Evolutionary conservation across 1,139 yeast species (phyloP).

Genomic region (Candida albicans): DNA sequence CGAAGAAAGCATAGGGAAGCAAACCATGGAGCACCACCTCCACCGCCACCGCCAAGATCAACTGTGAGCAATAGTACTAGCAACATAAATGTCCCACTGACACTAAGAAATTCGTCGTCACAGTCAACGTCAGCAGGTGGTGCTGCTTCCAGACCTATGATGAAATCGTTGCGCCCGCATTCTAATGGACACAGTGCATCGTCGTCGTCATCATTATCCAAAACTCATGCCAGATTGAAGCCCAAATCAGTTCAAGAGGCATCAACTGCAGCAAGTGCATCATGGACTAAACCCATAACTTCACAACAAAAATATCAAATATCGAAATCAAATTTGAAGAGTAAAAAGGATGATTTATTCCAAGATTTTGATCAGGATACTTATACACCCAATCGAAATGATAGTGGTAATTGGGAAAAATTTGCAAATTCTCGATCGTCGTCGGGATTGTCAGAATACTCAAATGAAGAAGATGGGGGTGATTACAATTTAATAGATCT

Average conservation of each 20-base stretch:
- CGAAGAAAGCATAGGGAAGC: slow-evolving; percentile 19
- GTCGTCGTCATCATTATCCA: slow-evolving; percentile 10
- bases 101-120: slow-evolving; percentile 15
- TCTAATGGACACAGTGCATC: slow-evolving; percentile 11
- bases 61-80: slow-evolving; percentile 13
- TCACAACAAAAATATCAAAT: slow-evolving; percentile 14
- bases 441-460: slow-evolving; percentile 14
- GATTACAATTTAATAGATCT: slow-evolving; percentile 37
- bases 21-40: slow-evolving; percentile 12
- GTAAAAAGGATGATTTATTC: slow-evolving; percentile 28
- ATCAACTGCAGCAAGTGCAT: slow-evolving; percentile 47
- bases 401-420: slow-evolving; percentile 30
- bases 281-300: slow-evolving; percentile 35
- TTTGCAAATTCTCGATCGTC: slow-evolving; percentile 18
- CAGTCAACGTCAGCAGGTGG: slow-evolving; percentile 2
- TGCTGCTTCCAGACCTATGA: slow-evolving; percentile 25
- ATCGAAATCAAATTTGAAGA: slow-evolving; percentile 16
- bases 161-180: slow-evolving; percentile 38
- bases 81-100: slow-evolving; percentile 23
- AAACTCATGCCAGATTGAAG: slow-evolving; percentile 3
- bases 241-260: slow-evolving; percentile 24
- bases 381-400: slow-evolving; percentile 6
- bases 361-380: slow-evolving; percentile 50
- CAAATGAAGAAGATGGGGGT: slow-evolving; percentile 1
- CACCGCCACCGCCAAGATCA: slow-evolving; percentile 15